Evolutionary conservation across 1,284 basidiomycete genomes (phyloP), one percentile per base, ranked within the genome.

Genomic region (Coriolopsis trogii): DNA sequence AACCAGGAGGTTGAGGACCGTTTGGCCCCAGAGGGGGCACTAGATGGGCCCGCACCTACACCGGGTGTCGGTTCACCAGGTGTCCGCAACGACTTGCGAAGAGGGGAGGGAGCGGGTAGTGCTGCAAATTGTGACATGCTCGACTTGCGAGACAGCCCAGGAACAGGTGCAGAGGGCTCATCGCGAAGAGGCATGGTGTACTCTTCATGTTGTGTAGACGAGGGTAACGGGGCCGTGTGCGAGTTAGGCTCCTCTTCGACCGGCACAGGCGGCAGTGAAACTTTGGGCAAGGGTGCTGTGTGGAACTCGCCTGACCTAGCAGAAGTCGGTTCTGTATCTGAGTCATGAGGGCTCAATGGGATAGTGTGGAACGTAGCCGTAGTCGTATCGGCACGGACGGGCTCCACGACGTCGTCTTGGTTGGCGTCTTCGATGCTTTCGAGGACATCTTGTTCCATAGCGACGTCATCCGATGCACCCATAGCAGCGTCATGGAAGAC

Each of bases 1-100:
- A 91, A 66, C 89, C 89, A 91, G 1, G 51, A 47, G 3, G 51
- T 52, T 8, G 89, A 91, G 12, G 86, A 84, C 23, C 89, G 80
- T 60, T 87, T 88, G 4, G 79, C 79, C 15, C 79, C 80, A 12
- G 73, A 62, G 10, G 38, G 70, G 16, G 69, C 56, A 7, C 71
- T 71, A 38, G 72, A 70, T 6, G 80, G 76, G 42, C 76, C 77
- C 1, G 78, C 55, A 16, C 42, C 55, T 18, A 55, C 37, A 3
- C 73, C 69, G 8, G 68, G 51, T 1, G 76, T 73, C 23, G 74
- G 67, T 34, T 86, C 85, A 25, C 75, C 73, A 21, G 71, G 63
- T 15, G 71, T 60, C 25, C 80, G 80, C 53, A 80, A 77, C 0
- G 85, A 88, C 67, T 89, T 90, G 28, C 82, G 81, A 36, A 89